phyloP scores from a whole-genome alignment of 2,329 filamentous ascomycete genomes.

The Microdochium bolleyi region DNA sequence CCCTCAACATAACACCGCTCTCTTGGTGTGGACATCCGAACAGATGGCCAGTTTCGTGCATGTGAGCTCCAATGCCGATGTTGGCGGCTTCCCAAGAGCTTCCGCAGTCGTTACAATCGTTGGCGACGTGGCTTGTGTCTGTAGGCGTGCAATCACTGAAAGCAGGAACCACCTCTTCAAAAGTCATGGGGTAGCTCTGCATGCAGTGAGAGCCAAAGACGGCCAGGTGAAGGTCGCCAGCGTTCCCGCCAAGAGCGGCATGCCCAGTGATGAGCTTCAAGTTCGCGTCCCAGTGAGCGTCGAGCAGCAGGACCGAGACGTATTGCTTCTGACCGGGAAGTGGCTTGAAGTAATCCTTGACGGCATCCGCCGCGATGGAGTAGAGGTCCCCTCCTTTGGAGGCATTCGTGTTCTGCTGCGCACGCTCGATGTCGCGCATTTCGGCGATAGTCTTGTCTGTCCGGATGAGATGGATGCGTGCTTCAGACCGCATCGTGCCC shows the following conservation, averaged over 20 bases:
- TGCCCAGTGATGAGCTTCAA: conserved; percentile 68
- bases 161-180: conserved; percentile 84
- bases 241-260: conserved; percentile 70
- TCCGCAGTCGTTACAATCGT: conserved; percentile 79
- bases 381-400: conserved; percentile 68
- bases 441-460: conserved; percentile 78
- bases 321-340: conserved; percentile 75
- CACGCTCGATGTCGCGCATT: conserved; percentile 67
- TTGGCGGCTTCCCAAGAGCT: conserved; percentile 96
- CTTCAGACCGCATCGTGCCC: conserved; percentile 78
- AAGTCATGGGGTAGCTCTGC: conserved; percentile 79
- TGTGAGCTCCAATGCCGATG: conserved; percentile 84
- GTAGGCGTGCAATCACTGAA: conserved; percentile 89
- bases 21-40: conserved; percentile 89
- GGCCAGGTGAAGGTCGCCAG: conserved; percentile 69
- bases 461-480: conserved; percentile 80
- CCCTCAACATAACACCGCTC: conserved; percentile 83
- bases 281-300: conserved; percentile 77
- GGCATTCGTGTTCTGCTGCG: conserved; percentile 67
- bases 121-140: conserved; percentile 70
- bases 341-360: conserved; percentile 69
- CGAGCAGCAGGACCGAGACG: conserved; percentile 78
- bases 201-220: conserved; percentile 90
- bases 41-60: conserved; percentile 85
- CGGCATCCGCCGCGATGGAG: conserved; percentile 67